phyloP scores from a whole-genome alignment of 108 stramenopile genomes.

The Nitzschia inconspicua region DNA sequence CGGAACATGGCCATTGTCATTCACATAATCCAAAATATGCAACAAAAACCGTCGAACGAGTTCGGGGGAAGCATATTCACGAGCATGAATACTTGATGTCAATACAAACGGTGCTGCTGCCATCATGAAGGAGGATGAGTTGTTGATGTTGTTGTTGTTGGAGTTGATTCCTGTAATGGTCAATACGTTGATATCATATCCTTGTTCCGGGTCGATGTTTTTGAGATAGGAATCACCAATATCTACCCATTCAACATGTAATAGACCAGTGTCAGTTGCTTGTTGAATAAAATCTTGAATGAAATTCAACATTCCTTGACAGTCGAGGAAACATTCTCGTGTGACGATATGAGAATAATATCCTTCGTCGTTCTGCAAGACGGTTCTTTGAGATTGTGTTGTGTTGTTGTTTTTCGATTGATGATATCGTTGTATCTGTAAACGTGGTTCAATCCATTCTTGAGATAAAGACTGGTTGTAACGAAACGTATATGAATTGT shows the following conservation, averaged over 20 bases:
- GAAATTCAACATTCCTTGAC: slow-evolving; percentile 1
- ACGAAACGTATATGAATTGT: neutral
- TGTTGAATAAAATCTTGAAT: neutral
- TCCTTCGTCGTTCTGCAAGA: neutral
- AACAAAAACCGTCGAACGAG: slow-evolving; percentile 31
- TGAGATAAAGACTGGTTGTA: neutral
- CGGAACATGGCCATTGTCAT: slow-evolving; percentile 37
- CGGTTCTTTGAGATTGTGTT: no score
- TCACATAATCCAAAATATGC: slow-evolving; percentile 13
- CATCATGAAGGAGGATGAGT: neutral
- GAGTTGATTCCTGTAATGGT: slow-evolving; percentile 28
- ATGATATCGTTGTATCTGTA: neutral
- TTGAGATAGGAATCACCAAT: slow-evolving; percentile 42
- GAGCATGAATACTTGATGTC: slow-evolving; percentile 39
- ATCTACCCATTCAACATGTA: slow-evolving; percentile 6
- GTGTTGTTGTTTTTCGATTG: neutral
- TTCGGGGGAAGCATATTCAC: slow-evolving; percentile 58
- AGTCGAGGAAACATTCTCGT: slow-evolving; percentile 11
- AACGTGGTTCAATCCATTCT: neutral
- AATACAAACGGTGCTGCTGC: slow-evolving; percentile 7
- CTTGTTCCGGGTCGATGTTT: neutral
- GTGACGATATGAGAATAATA: neutral
- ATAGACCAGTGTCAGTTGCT: neutral
- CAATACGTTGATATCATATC: slow-evolving; percentile 46
- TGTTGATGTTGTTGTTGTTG: neutral